Evolutionary conservation across 2,329 filamentous ascomycete species (phyloP), one percentile per base, ranked within the genome.

Genomic region (Pseudocercospora vitis): DNA sequence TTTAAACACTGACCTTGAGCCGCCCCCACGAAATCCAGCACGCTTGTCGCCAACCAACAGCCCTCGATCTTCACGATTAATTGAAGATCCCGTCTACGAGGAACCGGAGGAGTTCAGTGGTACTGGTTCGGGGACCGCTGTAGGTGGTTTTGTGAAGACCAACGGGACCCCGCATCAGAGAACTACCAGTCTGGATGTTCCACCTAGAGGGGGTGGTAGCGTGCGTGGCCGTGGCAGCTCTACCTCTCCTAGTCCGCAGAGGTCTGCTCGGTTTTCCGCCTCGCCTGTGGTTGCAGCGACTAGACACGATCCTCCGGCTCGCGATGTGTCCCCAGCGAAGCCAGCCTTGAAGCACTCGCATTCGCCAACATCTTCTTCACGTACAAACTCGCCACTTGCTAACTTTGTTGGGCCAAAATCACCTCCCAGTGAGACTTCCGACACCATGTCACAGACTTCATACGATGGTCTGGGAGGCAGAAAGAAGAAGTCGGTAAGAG

Each of bases 291-390:
- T 81, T 5, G 74, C 79, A 19, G 72, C 78, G 1, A 75, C 86
- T 23, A 84, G 78, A 58, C 87, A 91, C 65, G 79, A 83, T 50
- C 88, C 88, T 4, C 84, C 86, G 18, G 76, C 83, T 24, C 80
- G 88, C 44, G 89, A 87, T 4, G 74, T 87, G 8, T 91, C 88
- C 0, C 88, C 88, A 7, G 83, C 84, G 40, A 92, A 92, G 68
- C 90, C 88, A 1, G 88, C 87, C 1, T 66, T 91, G 58, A 91
- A 91, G 67, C 77, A 84, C 24, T 59, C 48, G 21, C 46, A 48
- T 9, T 77, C 75, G 1, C 83, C 81, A 45, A 79, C 83, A 1
- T 76, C 80, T 1, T 76, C 75, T 0, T 58, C 74, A 8, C 68
- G 75, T 14, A 70, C 68, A 7, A 67, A 60, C 31, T 78, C 75